These are phyloP conservation scores for Echeveria elegans DNA, from an alignment of 164 flowering plant species.

Conservation along the genomic window DNA sequence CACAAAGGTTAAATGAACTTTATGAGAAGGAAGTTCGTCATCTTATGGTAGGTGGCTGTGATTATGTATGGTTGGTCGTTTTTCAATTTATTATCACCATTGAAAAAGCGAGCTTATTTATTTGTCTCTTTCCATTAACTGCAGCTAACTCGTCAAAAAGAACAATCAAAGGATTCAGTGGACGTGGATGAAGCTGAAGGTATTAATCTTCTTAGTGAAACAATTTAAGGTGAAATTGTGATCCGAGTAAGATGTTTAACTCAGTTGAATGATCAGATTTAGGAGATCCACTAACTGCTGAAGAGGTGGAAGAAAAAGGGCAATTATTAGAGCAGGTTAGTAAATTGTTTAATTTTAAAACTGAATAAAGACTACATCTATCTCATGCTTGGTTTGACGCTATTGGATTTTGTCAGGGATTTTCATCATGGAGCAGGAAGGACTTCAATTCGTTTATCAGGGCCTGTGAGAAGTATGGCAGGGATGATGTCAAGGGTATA, in stretches of 20 bases:
- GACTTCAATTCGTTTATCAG: not conserved
- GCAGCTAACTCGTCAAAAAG: not conserved
- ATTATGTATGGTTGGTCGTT: not conserved
- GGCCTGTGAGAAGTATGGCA: not conserved
- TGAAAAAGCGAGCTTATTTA: no score
- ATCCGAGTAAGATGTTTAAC: no score
- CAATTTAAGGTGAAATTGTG: no score
- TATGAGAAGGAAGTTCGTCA: not conserved
- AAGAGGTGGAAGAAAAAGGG: not conserved
- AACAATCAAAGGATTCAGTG: not conserved
- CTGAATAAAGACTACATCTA: no score
- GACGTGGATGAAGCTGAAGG: not conserved
- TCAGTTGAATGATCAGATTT: no score
- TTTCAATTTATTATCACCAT: not conserved
- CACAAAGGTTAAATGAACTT: not conserved
- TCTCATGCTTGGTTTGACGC: not conserved
- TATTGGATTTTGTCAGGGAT: not conserved
- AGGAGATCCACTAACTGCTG: not conserved
- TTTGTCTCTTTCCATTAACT: not conserved
- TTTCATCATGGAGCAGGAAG: not conserved
- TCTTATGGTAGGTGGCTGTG: no score
- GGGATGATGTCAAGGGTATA: not conserved
- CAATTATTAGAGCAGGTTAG: not conserved
- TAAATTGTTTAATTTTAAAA: no score
- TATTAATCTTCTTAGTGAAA: no score